Evolutionary conservation across 805 yeast genomes (phyloP).

Genomic region (Limtongia smithiae): DNA sequence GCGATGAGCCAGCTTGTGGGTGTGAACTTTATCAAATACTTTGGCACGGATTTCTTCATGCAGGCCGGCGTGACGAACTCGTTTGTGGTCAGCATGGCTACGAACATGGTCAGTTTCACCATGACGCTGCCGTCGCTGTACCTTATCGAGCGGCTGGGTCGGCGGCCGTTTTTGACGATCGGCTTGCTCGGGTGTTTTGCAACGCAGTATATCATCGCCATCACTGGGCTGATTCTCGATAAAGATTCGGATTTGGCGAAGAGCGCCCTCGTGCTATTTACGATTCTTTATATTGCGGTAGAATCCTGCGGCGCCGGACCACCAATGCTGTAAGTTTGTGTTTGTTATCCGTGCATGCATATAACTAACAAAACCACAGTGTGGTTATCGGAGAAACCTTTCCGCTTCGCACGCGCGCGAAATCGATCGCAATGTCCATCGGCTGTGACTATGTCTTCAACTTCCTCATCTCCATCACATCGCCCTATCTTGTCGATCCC

Average conservation of each 20-base stretch:
- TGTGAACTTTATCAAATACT: slow-evolving; percentile 83
- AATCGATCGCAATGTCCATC: slow-evolving; percentile 18
- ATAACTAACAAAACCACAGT: background rate
- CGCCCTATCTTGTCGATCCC: slow-evolving; percentile 37
- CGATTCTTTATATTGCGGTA: slow-evolving; percentile 63
- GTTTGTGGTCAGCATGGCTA: slow-evolving; percentile 69
- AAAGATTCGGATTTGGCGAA: slow-evolving; percentile 42
- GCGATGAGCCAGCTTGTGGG: slow-evolving; percentile 91
- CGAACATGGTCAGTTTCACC: slow-evolving; percentile 76
- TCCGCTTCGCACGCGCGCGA: slow-evolving; percentile 25
- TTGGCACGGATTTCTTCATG: slow-evolving; percentile 77
- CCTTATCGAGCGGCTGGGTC: slow-evolving; percentile 73
- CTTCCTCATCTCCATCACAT: slow-evolving; percentile 37
- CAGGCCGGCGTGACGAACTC: slow-evolving; percentile 60
- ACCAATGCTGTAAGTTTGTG: slow-evolving; percentile 50
- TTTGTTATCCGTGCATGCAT: background rate
- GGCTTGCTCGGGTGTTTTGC: slow-evolving; percentile 77
- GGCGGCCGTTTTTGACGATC: slow-evolving; percentile 61
- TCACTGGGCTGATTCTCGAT: slow-evolving; percentile 48
- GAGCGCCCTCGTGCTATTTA: slow-evolving; percentile 50
- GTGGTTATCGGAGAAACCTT: slow-evolving; percentile 26
- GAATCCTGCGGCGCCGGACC: slow-evolving; percentile 87
- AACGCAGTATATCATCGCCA: slow-evolving; percentile 65
- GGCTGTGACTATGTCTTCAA: slow-evolving; percentile 18
- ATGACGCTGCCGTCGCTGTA: slow-evolving; percentile 81